A percentile compares a stretch with the other conserved stretches of the same genome.
These are phyloP conservation scores for Chrysoporthe cubensis DNA, from an alignment of 2,329 filamentous ascomycete species.

Conservation along the genomic window DNA sequence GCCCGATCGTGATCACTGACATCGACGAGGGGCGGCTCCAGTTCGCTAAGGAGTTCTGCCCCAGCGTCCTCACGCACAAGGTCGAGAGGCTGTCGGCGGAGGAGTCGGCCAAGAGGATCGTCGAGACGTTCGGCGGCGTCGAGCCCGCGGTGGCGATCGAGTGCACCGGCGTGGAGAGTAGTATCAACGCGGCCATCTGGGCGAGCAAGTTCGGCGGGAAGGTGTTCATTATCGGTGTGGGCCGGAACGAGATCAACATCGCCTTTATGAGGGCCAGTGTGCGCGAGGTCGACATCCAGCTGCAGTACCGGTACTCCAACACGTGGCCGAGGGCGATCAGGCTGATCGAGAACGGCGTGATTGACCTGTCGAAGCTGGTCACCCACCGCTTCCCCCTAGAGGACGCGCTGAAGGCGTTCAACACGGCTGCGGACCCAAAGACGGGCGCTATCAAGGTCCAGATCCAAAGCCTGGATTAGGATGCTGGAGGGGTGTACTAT, in stretches of 20 bases:
- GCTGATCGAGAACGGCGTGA: slow-evolving; percentile 79
- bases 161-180: slow-evolving; percentile 93
- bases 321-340: slow-evolving; percentile 95
- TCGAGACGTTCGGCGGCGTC: slow-evolving; percentile 73
- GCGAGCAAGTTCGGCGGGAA: slow-evolving; percentile 93
- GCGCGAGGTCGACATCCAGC: slow-evolving; percentile 90
- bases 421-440: slow-evolving; percentile 83
- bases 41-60: slow-evolving; percentile 84
- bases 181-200: slow-evolving; percentile 84
- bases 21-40: slow-evolving; percentile 84
- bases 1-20: slow-evolving; percentile 91
- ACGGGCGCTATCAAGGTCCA: slow-evolving; percentile 97
- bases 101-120: slow-evolving; percentile 70
- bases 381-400: slow-evolving; percentile 87
- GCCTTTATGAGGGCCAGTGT: slow-evolving; percentile 94
- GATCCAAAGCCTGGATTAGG: slow-evolving; percentile 73
- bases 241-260: slow-evolving; percentile 92
- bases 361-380: slow-evolving; percentile 80
- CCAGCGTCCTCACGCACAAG: slow-evolving; percentile 79
- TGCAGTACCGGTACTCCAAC: slow-evolving; percentile 96
- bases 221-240: slow-evolving; percentile 95
- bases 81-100: slow-evolving; percentile 69
- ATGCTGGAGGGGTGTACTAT: background rate
- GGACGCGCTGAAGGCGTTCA: slow-evolving; percentile 86
- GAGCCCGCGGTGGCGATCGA: slow-evolving; percentile 85